Base-by-base conservation (phyloP, 2,329 filamentous ascomycete genomes). In the Ophiobolus disseminans region DNA sequence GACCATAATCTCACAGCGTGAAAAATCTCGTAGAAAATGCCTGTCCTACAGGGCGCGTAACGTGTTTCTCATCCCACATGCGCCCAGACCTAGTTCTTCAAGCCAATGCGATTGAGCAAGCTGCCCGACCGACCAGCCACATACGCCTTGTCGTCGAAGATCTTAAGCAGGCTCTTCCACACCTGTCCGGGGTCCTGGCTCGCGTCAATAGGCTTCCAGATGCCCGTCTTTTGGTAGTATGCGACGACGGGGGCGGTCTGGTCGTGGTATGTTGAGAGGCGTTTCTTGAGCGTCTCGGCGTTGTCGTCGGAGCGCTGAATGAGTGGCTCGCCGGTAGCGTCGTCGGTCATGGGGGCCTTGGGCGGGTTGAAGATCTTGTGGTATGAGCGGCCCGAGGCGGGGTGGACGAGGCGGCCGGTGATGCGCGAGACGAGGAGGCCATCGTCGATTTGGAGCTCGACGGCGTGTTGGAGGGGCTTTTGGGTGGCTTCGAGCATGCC, bases 311-410 rank as follows among this genome's bases (percentile, higher is more conserved):
- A 93, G 69, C 94, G 88, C 82, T 97, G 94, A 69, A 97, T 89
- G 63, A 99, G 82, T 39, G 93, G 92, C 83, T 99, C 94, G 75
- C 94, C 94, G 16, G 94, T 97, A 62, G 97, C 77, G 76, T 99
- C 94, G 77, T 99, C 94, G 74, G 86, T 96, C 94, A 97, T 97
- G 60, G 84, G 69, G 66, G 86, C 79, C 86, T 97, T 96, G 68
- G 94, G 94, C 41, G 94, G 94, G 85, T 97, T 97, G 87, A 99
- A 99, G 76, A 94, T 89, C 78, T 88, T 94, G 86, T 99, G 94
- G 82, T 99, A 99, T 63, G 90, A 91, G 71, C 94, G 91, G 61
- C 94, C 94, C 47, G 92, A 97, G 42, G 93, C 93, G 49, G 93
- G 93, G 83, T 99, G 94, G 66, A 99, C 82, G 55, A 99, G 83